These are phyloP conservation scores for Zygosaccharomyces siamensis DNA, from an alignment of 805 yeast species.

Conservation along the genomic window DNA sequence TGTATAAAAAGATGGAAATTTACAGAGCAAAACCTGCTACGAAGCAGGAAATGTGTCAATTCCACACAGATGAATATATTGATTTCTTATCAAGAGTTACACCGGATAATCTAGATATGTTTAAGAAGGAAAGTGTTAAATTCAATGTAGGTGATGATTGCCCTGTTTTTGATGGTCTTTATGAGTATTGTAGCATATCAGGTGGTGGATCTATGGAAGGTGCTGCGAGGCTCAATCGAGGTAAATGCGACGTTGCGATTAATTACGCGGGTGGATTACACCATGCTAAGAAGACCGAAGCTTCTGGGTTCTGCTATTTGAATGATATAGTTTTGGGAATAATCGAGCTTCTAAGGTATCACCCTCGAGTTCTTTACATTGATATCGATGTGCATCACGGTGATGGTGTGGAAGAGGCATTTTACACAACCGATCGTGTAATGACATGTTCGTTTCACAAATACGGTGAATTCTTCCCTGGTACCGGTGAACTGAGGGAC, in stretches of 20 bases:
- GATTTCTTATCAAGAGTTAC: conserved; percentile 87
- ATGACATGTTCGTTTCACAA: conserved; percentile 97
- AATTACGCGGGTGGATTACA: conserved; percentile 97
- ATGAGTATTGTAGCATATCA: conserved; percentile 80
- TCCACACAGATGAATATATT: conserved; percentile 95
- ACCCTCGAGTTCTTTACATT: conserved; percentile 87
- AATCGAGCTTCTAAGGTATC: conserved; percentile 76
- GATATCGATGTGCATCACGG: conserved; percentile 97
- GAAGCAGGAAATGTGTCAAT: conserved; percentile 95
- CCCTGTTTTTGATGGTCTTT: conserved; percentile 92
- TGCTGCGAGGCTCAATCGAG: conserved; percentile 75
- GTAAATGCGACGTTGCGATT: conserved; percentile 88
- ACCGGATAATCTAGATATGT: conserved; percentile 85
- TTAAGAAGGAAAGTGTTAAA: conserved; percentile 79
- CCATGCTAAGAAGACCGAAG: conserved; percentile 92
- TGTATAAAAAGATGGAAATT: conserved; percentile 94
- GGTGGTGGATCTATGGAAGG: conserved; percentile 96
- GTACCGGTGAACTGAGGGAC: conserved; percentile 91
- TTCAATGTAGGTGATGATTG: conserved; percentile 93
- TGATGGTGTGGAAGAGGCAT: conserved; percentile 97
- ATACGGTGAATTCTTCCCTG: conserved; percentile 95
- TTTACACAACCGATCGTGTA: conserved; percentile 88
- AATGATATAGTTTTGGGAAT: conserved; percentile 92
- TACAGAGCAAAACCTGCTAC: conserved; percentile 97
- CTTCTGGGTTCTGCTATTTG: conserved; percentile 91